Evolutionary conservation across 345 rosid species (phyloP).

Genomic region (Eucalyptus lansdowneana): DNA sequence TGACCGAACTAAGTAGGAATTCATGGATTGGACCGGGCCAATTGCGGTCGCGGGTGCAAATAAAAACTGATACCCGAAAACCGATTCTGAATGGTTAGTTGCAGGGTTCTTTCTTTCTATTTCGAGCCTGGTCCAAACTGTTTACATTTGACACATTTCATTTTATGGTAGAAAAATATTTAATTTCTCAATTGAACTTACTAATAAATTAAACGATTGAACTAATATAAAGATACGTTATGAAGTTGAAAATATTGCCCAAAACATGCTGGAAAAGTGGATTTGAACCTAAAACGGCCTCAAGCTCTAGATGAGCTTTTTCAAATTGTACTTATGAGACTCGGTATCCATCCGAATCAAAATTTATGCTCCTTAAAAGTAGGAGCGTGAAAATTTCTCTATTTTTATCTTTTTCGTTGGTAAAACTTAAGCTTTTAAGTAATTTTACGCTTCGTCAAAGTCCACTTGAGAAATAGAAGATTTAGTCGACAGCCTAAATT

Average conservation of each 20-base stretch:
- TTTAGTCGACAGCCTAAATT: no score
- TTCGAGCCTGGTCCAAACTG: not conserved
- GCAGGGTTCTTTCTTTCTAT: not conserved
- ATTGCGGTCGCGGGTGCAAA: not conserved
- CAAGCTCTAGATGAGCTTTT: not conserved
- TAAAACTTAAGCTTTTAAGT: no score
- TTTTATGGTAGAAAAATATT: not conserved
- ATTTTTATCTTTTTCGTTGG: not conserved
- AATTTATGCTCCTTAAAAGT: not conserved
- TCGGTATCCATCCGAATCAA: not conserved
- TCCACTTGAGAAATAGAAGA: no score
- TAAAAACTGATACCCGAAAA: no score
- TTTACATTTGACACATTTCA: not conserved
- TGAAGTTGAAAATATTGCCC: not conserved
- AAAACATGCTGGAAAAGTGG: not conserved
- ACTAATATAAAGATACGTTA: no score
- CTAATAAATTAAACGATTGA: not conserved
- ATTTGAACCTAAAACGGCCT: not conserved
- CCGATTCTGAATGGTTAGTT: no score
- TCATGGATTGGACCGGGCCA: not conserved
- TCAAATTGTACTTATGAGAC: not conserved
- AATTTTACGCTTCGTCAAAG: no score
- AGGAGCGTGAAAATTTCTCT: no score
- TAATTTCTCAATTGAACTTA: not conserved
- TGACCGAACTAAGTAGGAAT: not conserved